A percentile compares a stretch with the other conserved stretches of the same genome.
Conservation (phyloP, 495 filamentous ascomycete genomes). For the Podospora comata region DNA sequence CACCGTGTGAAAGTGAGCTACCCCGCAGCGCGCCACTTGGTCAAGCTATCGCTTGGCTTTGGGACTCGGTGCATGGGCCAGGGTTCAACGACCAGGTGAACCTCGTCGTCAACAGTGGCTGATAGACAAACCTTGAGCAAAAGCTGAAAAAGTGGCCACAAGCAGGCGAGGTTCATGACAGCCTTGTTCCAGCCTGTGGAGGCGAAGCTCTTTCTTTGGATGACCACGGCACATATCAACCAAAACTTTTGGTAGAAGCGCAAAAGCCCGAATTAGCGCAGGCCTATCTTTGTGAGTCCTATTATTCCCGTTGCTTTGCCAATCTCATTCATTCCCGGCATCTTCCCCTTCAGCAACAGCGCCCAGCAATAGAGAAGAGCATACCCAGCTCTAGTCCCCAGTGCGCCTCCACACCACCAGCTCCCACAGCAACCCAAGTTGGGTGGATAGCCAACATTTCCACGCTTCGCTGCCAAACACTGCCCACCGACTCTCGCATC, state of each 20-base stretch:
- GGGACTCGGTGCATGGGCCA: conserved; percentile 4
- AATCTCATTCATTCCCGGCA: not conserved
- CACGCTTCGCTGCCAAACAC: not conserved
- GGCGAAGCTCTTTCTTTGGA: conserved; percentile 3
- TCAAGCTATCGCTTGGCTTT: conserved; percentile 7
- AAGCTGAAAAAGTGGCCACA: conserved; percentile 8
- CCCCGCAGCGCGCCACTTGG: conserved; percentile 10
- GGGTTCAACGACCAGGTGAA: conserved; percentile 1
- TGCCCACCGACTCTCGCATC: not conserved
- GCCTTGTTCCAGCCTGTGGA: not conserved
- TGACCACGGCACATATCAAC: not conserved
- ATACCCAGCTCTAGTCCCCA: not conserved
- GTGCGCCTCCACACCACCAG: not conserved
- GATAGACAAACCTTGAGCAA: not conserved
- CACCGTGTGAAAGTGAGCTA: conserved; percentile 1
- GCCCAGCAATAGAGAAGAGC: not conserved
- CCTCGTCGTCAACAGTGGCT: not conserved
- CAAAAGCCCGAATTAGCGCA: not conserved
- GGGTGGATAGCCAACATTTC: not conserved
- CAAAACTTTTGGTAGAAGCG: not conserved
- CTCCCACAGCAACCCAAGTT: not conserved
- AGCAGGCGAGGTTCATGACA: conserved; percentile 3
- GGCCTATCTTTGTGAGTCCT: not conserved
- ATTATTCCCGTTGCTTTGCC: not conserved
- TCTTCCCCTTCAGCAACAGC: not conserved